These are phyloP conservation scores for Kluyveromyces starmeri DNA, from an alignment of 805 yeast species.

Conservation along the genomic window DNA sequence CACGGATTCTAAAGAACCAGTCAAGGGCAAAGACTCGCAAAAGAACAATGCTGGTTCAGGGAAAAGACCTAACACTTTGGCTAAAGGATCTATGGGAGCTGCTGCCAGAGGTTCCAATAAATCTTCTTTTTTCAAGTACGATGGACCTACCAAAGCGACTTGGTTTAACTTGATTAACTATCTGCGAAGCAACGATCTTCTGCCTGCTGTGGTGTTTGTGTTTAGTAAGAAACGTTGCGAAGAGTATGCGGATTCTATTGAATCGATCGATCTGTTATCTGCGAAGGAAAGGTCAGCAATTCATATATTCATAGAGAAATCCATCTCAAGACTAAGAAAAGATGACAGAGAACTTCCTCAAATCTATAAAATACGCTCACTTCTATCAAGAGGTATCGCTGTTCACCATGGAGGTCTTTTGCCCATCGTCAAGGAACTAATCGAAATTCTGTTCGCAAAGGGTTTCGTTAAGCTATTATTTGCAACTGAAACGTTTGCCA, in stretches of 20 bases:
- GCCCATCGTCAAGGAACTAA: slow-evolving; percentile 88
- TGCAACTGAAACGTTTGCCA: slow-evolving; percentile 97
- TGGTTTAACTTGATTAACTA: slow-evolving; percentile 69
- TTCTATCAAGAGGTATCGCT: slow-evolving; percentile 85
- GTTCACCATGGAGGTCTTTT: slow-evolving; percentile 92
- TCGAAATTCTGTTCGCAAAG: slow-evolving; percentile 83
- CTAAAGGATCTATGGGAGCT: slow-evolving; percentile 32
- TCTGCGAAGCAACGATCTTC: slow-evolving; percentile 54
- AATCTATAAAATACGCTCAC: slow-evolving; percentile 69
- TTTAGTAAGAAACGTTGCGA: slow-evolving; percentile 92
- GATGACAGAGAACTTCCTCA: slow-evolving; percentile 95
- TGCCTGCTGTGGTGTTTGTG: slow-evolving; percentile 90
- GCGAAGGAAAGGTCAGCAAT: slow-evolving; percentile 85
- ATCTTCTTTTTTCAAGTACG: slow-evolving; percentile 35
- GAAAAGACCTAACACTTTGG: neutral
- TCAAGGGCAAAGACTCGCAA: slow-evolving; percentile 16
- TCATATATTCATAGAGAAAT: slow-evolving; percentile 86
- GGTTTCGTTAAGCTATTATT: slow-evolving; percentile 82
- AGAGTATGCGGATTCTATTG: slow-evolving; percentile 75
- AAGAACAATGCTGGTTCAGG: neutral
- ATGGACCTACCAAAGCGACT: slow-evolving; percentile 70
- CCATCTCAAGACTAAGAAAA: slow-evolving; percentile 75
- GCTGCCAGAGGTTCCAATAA: slow-evolving; percentile 31
- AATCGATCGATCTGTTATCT: slow-evolving; percentile 67
- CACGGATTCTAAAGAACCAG: slow-evolving; percentile 23